Percentiles rank a stretch among this genome's conserved stretches.
Conservation (phyloP, 2,329 filamentous ascomycete species). For the Monilinia fructicola region DNA sequence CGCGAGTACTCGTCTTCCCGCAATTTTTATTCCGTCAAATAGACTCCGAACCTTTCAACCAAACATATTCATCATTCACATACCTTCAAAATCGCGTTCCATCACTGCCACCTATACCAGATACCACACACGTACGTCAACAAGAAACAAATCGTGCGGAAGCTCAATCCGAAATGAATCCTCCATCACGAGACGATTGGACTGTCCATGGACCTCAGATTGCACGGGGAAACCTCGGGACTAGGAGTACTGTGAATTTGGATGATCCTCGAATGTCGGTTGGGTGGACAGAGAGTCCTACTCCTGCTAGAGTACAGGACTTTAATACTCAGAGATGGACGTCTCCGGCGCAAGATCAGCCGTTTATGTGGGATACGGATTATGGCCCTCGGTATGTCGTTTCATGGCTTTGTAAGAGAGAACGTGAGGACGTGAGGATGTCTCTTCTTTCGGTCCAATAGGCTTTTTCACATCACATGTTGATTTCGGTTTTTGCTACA, state of each 20-base stretch:
- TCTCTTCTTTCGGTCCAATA: neutral
- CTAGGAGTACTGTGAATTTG: neutral
- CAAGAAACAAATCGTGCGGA: neutral
- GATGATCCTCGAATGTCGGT: constrained; percentile 14
- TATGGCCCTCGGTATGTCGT: constrained; percentile 2
- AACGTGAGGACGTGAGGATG: neutral
- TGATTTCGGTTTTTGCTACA: neutral
- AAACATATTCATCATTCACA: neutral
- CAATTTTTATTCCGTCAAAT: neutral
- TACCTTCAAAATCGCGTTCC: neutral
- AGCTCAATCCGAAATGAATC: neutral
- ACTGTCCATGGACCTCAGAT: neutral
- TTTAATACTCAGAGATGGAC: neutral
- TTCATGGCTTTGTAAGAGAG: neutral
- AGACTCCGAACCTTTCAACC: neutral
- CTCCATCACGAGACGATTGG: neutral
- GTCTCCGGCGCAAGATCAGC: neutral
- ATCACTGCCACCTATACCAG: neutral
- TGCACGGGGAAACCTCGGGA: neutral
- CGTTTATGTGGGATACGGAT: constrained; percentile 4
- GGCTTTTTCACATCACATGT: neutral
- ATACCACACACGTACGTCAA: neutral
- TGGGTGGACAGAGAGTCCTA: constrained; percentile 4
- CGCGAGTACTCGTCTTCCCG: neutral
- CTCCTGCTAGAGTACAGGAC: constrained; percentile 1